These are phyloP conservation scores for Stachybotrys elegans DNA, from an alignment of 2,329 filamentous ascomycete genomes.

Conservation along the genomic window DNA sequence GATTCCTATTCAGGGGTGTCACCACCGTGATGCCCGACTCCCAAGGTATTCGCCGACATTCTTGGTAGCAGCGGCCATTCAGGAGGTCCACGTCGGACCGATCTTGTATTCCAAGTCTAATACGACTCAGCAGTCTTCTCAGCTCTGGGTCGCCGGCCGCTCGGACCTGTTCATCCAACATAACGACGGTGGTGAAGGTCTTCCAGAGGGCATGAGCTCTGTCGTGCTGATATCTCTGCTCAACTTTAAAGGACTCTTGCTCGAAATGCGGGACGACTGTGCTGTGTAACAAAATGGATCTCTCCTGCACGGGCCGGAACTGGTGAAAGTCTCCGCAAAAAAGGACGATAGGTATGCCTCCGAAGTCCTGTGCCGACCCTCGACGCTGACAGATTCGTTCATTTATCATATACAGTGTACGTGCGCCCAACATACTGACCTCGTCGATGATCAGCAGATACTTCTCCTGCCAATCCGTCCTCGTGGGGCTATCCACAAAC, in stretches of 20 bases:
- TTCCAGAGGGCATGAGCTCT: constrained; percentile 6
- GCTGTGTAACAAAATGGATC: constrained; percentile 3
- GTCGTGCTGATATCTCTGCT: constrained; percentile 7
- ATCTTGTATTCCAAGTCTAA: not conserved
- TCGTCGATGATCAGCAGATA: constrained; percentile 6
- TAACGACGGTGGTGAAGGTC: constrained; percentile 6
- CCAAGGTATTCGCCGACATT: too few relatives aligned
- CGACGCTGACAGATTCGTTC: constrained; percentile 2
- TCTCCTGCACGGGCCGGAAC: constrained; percentile 4
- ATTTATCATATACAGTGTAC: constrained; percentile 2
- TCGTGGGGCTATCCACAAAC: not conserved
- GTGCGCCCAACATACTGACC: constrained; percentile 4
- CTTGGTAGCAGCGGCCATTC: not conserved
- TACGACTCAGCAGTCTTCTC: not conserved
- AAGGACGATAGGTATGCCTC: constrained; percentile 5
- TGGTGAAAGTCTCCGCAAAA: constrained; percentile 6
- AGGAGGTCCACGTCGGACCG: not conserved
- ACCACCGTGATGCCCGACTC: too few relatives aligned
- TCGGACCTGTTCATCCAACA: constrained; percentile 3
- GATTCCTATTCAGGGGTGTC: too few relatives aligned
- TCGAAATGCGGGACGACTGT: not conserved
- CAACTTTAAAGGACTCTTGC: not conserved
- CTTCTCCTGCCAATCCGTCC: constrained; percentile 7
- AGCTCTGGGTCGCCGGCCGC: not conserved
- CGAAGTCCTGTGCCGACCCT: not conserved